Conservation (phyloP, 495 filamentous ascomycete genomes). For the Penicillium bovifimosum region DNA sequence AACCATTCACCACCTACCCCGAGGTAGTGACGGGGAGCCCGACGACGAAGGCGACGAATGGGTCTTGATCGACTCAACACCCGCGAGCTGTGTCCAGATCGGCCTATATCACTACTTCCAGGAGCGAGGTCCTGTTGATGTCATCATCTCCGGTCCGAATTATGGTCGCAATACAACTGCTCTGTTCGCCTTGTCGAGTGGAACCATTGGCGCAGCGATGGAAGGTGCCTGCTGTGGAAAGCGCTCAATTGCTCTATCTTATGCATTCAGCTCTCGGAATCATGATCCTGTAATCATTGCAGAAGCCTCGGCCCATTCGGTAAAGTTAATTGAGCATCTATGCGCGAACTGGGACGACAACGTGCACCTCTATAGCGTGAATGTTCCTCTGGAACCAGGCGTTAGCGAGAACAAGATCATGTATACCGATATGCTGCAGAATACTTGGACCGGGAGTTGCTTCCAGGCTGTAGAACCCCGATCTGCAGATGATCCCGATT, state of each 20-base stretch:
- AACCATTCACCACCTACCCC: slow-evolving; percentile 53
- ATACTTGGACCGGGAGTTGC: slow-evolving; percentile 82
- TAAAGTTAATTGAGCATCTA: slow-evolving; percentile 73
- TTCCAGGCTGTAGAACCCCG: slow-evolving; percentile 63
- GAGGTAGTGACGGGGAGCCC: slow-evolving; percentile 58
- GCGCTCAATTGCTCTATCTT: slow-evolving; percentile 75
- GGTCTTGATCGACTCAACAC: slow-evolving; percentile 86
- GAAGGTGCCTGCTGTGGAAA: slow-evolving; percentile 83
- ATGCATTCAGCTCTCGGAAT: slow-evolving; percentile 76
- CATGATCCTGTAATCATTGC: slow-evolving; percentile 76
- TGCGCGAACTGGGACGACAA: slow-evolving; percentile 64
- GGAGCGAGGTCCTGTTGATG: slow-evolving; percentile 69
- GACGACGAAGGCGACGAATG: slow-evolving; percentile 68
- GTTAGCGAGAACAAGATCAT: slow-evolving; percentile 63
- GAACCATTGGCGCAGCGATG: slow-evolving; percentile 86
- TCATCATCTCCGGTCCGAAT: slow-evolving; percentile 88
- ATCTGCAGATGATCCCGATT: slow-evolving; percentile 29
- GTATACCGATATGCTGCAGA: slow-evolving; percentile 80
- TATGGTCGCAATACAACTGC: slow-evolving; percentile 93
- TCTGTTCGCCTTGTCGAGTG: slow-evolving; percentile 81
- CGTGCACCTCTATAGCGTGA: slow-evolving; percentile 80
- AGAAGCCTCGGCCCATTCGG: slow-evolving; percentile 62
- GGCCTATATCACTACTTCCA: slow-evolving; percentile 83
- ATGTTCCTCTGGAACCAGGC: slow-evolving; percentile 72
- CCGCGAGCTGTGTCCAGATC: slow-evolving; percentile 83